These are phyloP conservation scores for Pichia sp. DNA, from an alignment of 1,139 yeast genomes.

Conservation along the genomic window DNA sequence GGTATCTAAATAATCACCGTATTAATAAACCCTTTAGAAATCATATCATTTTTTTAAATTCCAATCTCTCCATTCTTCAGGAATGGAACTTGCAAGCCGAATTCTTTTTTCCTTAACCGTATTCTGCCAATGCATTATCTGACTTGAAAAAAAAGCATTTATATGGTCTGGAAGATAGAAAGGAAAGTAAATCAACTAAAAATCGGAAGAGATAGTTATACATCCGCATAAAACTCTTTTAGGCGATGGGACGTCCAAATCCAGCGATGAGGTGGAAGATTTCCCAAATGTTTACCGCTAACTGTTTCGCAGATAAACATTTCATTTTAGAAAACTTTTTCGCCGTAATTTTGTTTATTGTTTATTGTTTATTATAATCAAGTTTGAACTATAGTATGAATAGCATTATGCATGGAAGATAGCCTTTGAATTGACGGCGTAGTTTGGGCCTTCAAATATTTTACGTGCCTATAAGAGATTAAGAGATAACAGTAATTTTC, in stretches of 20 bases:
- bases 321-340: background rate
- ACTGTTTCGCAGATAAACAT: background rate
- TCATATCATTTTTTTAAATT: conserved; percentile 19
- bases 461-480: background rate
- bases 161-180: background rate
- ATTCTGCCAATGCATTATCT: background rate
- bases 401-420: too few species aligned
- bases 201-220: background rate
- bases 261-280: too few species aligned
- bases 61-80: conserved; percentile 26
- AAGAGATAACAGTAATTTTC: background rate
- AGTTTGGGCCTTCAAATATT: too few species aligned
- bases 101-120: background rate
- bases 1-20: conserved; percentile 27
- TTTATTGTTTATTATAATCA: too few species aligned
- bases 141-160: too few species aligned
- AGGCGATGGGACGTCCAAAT: background rate
- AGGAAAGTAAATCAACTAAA: background rate
- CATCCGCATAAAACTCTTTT: too few species aligned
- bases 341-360: too few species aligned
- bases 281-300: background rate
- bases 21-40: conserved; percentile 13
- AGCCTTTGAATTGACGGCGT: too few species aligned
- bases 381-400: too few species aligned
- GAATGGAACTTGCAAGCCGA: conserved; percentile 20